A percentile compares a stretch with the other conserved stretches of the same genome.
Evolutionary conservation across 441 rosid genomes (phyloP).

Genomic region (Gossypium gossypioides): DNA sequence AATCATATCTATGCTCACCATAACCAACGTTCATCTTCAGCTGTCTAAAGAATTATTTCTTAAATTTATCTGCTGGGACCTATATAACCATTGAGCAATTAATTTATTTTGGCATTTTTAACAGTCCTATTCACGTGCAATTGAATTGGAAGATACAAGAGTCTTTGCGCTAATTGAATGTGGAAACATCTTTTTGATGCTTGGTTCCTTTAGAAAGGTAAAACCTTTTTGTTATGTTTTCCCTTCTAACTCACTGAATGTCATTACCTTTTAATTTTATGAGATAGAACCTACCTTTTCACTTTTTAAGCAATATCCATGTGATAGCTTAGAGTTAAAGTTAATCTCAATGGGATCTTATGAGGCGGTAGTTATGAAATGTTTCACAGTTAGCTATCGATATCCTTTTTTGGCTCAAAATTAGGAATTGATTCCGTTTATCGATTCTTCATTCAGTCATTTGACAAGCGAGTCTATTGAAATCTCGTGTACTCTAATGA

Average conservation of each 20-base stretch:
- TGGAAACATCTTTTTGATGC: constrained; percentile 77
- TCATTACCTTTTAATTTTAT: constrained; percentile 1
- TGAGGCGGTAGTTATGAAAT: background rate
- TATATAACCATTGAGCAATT: constrained; percentile 2
- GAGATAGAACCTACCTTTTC: background rate
- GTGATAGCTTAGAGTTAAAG: background rate
- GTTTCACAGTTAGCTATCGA: background rate
- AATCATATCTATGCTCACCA: background rate
- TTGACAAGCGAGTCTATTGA: background rate
- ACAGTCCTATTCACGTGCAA: constrained; percentile 81
- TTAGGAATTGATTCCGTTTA: background rate
- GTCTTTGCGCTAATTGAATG: constrained; percentile 68
- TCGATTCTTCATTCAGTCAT: background rate
- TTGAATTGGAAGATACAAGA: constrained; percentile 64
- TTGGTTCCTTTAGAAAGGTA: constrained; percentile 86
- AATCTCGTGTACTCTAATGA: background rate
- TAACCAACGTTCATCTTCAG: background rate
- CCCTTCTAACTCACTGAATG: background rate
- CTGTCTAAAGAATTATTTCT: background rate
- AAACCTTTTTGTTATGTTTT: background rate
- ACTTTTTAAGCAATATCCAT: background rate
- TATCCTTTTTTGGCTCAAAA: background rate
- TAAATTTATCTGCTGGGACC: background rate
- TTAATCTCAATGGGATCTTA: background rate
- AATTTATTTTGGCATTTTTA: constrained; percentile 4